phyloP scores from a whole-genome alignment of 2,329 filamentous ascomycete species.

The Monosporascus cannonballus region DNA sequence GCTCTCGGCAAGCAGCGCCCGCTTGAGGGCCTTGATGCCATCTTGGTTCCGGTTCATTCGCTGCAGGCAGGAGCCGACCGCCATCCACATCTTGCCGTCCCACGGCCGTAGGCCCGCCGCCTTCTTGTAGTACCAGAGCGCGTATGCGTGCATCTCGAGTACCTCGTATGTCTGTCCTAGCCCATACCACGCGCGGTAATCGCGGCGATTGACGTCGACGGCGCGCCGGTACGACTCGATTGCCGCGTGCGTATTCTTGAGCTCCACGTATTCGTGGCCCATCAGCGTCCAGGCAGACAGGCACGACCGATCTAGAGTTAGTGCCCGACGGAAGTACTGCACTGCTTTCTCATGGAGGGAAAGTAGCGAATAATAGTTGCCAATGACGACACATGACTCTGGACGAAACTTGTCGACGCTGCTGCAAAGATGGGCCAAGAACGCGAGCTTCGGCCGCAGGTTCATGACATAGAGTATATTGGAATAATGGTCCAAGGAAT shows the following conservation, averaged over 20 bases:
- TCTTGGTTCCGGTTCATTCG: constrained; percentile 84
- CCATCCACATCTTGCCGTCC: constrained; percentile 99
- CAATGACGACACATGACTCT: constrained; percentile 93
- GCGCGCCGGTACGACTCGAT: constrained; percentile 95
- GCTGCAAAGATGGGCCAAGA: constrained; percentile 84
- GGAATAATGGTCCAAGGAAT: constrained; percentile 91
- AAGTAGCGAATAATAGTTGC: constrained; percentile 93
- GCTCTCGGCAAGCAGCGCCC: constrained; percentile 80
- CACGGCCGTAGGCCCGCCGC: constrained; percentile 89
- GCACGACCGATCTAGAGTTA: constrained; percentile 85
- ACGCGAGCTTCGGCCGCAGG: constrained; percentile 80
- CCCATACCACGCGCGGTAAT: constrained; percentile 97
- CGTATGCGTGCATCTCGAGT: constrained; percentile 96
- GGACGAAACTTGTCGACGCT: constrained; percentile 93
- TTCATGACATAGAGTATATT: constrained; percentile 96
- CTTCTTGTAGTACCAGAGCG: constrained; percentile 95
- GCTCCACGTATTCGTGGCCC: constrained; percentile 97
- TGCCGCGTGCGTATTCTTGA: constrained; percentile 96
- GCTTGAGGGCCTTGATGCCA: constrained; percentile 91
- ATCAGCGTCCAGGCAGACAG: constrained; percentile 96
- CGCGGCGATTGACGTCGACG: constrained; percentile 90
- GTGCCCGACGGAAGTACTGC: constrained; percentile 89
- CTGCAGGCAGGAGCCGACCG: constrained; percentile 84
- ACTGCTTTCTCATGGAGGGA: constrained; percentile 97
- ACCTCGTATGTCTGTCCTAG: constrained; percentile 96